phyloP scores from a whole-genome alignment of 352 stramenopile species.

The Globisporangium acanthophoron region DNA sequence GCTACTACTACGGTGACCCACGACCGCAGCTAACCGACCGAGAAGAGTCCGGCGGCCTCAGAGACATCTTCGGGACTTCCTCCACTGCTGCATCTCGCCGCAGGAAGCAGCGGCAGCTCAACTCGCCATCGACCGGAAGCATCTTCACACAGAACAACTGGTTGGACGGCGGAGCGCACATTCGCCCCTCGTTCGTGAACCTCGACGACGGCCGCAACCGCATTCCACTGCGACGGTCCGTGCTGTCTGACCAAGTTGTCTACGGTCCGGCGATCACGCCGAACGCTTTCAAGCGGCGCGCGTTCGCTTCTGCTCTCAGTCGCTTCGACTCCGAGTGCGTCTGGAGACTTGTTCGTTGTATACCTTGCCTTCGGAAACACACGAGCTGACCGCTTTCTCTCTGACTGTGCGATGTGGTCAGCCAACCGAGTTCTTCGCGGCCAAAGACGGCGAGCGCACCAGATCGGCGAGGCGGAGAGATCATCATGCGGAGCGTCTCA shows the following conservation, averaged over 20 bases:
- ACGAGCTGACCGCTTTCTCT: not conserved
- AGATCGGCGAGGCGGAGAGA: slow-evolving; percentile 25
- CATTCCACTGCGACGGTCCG: slow-evolving; percentile 43
- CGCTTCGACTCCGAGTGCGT: slow-evolving; percentile 10
- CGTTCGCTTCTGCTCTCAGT: not conserved
- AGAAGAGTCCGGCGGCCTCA: not conserved
- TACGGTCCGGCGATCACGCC: slow-evolving; percentile 63
- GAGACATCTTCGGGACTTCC: slow-evolving; percentile 11
- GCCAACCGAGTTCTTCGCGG: slow-evolving; percentile 7
- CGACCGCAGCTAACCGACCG: not conserved
- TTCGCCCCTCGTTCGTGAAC: slow-evolving; percentile 26
- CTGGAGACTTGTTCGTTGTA: not conserved
- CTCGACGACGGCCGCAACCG: slow-evolving; percentile 54
- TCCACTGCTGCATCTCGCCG: slow-evolving; percentile 8
- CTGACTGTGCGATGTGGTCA: not conserved
- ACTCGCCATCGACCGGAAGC: not conserved
- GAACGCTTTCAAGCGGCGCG: slow-evolving; percentile 20
- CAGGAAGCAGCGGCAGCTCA: slow-evolving; percentile 13
- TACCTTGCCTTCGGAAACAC: not conserved
- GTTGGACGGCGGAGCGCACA: slow-evolving; percentile 4
- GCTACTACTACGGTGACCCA: not conserved
- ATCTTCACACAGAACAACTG: slow-evolving; percentile 11
- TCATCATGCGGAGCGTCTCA: slow-evolving; percentile 39
- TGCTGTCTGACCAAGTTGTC: slow-evolving; percentile 54
- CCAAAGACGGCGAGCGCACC: slow-evolving; percentile 26